Evolutionary conservation across 306 rosid genomes (phyloP).

Genomic region (Citrullus amarus): DNA sequence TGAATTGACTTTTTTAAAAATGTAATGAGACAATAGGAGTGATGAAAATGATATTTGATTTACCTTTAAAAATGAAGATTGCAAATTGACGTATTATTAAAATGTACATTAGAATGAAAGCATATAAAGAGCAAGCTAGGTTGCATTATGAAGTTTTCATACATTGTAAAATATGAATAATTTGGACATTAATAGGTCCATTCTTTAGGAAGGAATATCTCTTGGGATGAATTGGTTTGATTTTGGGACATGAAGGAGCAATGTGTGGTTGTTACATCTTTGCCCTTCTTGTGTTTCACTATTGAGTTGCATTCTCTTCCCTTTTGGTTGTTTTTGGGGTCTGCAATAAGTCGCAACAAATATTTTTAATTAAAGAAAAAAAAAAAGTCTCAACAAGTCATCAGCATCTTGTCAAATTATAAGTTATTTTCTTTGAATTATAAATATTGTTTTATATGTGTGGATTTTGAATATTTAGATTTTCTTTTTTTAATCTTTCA

Average conservation of each 20-base stretch:
- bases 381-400: no score
- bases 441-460: no score
- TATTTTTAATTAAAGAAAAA: neutral
- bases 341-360: neutral
- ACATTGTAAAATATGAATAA: neutral
- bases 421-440: no score
- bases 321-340: slow-evolving; percentile 1
- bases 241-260: slow-evolving; percentile 33
- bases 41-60: neutral
- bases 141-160: neutral
- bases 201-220: slow-evolving; percentile 65
- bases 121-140: neutral
- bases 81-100: neutral
- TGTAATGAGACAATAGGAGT: no score
- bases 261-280: slow-evolving; percentile 21
- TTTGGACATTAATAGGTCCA: slow-evolving; percentile 46
- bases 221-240: slow-evolving; percentile 23
- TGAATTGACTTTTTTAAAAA: no score
- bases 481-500: no score
- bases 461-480: no score
- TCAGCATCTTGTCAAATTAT: no score
- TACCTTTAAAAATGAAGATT: neutral
- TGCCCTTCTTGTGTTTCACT: slow-evolving; percentile 13
- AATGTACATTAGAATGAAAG: neutral
- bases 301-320: slow-evolving; percentile 9